Evolutionary conservation across 192 early-diverging fungal species (phyloP).

Genomic region (Entomortierella beljakovae): DNA sequence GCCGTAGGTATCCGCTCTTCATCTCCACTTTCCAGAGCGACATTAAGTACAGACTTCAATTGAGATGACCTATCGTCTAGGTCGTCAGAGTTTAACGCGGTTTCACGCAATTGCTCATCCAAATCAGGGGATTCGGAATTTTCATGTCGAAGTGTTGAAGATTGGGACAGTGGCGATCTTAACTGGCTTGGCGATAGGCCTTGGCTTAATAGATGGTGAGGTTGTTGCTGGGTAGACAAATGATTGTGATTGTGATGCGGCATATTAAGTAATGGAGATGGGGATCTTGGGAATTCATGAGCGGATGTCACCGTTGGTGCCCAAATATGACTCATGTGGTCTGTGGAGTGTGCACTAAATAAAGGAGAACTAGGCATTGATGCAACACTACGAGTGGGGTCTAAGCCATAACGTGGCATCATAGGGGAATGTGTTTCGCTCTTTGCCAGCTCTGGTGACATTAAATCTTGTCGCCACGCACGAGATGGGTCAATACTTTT

Average conservation of each 20-base stretch:
- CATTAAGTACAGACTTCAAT: slow-evolving; percentile 67
- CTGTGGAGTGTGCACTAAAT: slow-evolving; percentile 42
- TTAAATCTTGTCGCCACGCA: slow-evolving; percentile 54
- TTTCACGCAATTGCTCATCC: slow-evolving; percentile 47
- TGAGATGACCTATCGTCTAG: slow-evolving; percentile 55
- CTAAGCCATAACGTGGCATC: slow-evolving; percentile 27
- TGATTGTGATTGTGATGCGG: slow-evolving; percentile 54
- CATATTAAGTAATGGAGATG: slow-evolving; percentile 65
- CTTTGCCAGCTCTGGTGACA: slow-evolving; percentile 18
- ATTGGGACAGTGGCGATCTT: slow-evolving; percentile 43
- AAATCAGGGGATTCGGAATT: slow-evolving; percentile 52
- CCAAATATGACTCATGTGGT: slow-evolving; percentile 55
- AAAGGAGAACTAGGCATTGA: slow-evolving; percentile 53
- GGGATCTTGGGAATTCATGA: slow-evolving; percentile 67
- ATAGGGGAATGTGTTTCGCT: slow-evolving; percentile 46
- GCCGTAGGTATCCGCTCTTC: slow-evolving; percentile 58
- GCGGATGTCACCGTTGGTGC: slow-evolving; percentile 45
- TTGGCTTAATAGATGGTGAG: slow-evolving; percentile 42
- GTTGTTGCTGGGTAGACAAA: slow-evolving; percentile 44
- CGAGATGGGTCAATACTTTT: slow-evolving; percentile 22
- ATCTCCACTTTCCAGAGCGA: slow-evolving; percentile 70
- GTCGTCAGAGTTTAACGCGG: slow-evolving; percentile 30
- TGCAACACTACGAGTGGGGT: slow-evolving; percentile 36
- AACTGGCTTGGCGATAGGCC: slow-evolving; percentile 44
- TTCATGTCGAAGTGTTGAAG: slow-evolving; percentile 42